Evolutionary conservation across 768 basidiomycete genomes (phyloP).

Genomic region (Lactarius trivialis): DNA sequence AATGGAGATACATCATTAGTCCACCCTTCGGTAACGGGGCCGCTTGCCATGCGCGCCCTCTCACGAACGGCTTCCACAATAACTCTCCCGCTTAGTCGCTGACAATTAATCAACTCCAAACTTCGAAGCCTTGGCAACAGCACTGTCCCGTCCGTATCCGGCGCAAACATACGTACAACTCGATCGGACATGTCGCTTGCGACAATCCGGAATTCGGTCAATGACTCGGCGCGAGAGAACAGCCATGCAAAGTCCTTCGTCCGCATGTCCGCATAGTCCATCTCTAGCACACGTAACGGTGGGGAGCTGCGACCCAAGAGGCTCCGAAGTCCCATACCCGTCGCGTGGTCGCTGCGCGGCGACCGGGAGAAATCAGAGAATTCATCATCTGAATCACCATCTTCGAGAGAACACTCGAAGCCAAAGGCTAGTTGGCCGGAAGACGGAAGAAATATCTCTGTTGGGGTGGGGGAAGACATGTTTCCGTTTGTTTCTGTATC

Average conservation of each 20-base stretch:
- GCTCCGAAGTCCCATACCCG: constrained; percentile 70
- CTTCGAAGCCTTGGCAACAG: constrained; percentile 49
- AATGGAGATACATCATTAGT: constrained; percentile 21
- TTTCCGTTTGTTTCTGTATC: neutral
- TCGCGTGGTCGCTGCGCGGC: constrained; percentile 68
- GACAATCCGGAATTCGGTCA: constrained; percentile 66
- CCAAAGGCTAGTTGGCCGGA: constrained; percentile 2
- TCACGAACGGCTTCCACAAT: constrained; percentile 46
- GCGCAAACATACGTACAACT: constrained; percentile 55
- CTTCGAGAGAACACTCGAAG: constrained; percentile 33
- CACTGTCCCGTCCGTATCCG: constrained; percentile 31
- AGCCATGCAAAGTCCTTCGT: constrained; percentile 73
- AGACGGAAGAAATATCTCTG: neutral
- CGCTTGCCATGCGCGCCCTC: constrained; percentile 40
- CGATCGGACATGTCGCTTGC: constrained; percentile 78
- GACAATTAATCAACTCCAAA: constrained; percentile 55
- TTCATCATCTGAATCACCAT: constrained; percentile 72
- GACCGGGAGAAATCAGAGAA: constrained; percentile 71
- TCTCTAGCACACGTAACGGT: constrained; percentile 58
- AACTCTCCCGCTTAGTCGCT: constrained; percentile 52
- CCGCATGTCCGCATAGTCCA: constrained; percentile 80
- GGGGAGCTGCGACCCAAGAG: constrained; percentile 57
- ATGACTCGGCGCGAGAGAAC: constrained; percentile 46
- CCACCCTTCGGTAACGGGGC: constrained; percentile 19
- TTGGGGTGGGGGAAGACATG: neutral